A percentile compares a stretch with the other conserved stretches of the same genome.
Evolutionary conservation across 1,139 yeast genomes (phyloP).

Genomic region (Hansenula sp.): DNA sequence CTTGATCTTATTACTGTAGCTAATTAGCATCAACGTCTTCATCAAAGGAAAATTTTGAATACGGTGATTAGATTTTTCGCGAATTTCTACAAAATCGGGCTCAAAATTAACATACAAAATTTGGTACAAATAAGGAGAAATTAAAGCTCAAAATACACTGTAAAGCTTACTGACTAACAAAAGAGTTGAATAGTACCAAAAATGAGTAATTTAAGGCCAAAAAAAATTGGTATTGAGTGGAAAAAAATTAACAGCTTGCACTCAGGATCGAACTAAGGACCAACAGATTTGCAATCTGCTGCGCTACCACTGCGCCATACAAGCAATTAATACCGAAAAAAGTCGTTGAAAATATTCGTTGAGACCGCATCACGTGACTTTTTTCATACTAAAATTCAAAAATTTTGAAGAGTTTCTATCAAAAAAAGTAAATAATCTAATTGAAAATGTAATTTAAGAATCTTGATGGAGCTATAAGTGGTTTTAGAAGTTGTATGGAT

Average conservation of each 20-base stretch:
- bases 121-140: background rate
- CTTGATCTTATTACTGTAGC: background rate
- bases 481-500: no score
- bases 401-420: no score
- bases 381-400: no score
- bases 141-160: no score
- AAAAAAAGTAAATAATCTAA: no score
- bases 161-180: no score
- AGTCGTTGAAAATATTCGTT: background rate
- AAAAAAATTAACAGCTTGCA: slow-evolving; percentile 49
- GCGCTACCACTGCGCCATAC: slow-evolving; percentile 92
- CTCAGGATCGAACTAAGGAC: slow-evolving; percentile 86
- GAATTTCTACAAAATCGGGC: background rate
- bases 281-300: slow-evolving; percentile 90
- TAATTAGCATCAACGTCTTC: background rate
- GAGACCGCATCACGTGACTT: background rate
- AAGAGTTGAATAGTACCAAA: no score
- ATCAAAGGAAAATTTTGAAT: background rate
- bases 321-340: slow-evolving; percentile 32
- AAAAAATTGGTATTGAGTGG: no score
- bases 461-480: no score
- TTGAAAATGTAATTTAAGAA: no score
- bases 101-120: no score
- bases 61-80: background rate
- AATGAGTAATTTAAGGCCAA: background rate